Base-by-base conservation (phyloP, 177 flowering plant species). In the Vitis hybrid region DNA sequence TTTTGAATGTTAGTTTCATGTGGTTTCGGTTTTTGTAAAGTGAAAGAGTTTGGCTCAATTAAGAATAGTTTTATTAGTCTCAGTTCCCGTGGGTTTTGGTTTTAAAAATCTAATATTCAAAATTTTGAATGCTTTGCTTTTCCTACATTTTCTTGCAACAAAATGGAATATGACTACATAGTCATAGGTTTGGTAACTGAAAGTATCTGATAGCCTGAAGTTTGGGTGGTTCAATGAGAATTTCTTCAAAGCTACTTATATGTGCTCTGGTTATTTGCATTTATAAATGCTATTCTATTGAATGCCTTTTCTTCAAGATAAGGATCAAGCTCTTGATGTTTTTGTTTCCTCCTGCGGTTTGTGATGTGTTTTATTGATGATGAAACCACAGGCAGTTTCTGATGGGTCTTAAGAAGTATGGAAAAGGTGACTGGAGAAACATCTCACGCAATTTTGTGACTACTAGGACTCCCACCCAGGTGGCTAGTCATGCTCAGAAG, bases 401-500 rank as follows among this genome's bases (percentile, higher is more conserved):
- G 61, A 58, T 87, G 88, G 97, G 97, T 54, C 89, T 92, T 28
- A 79, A 87, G 55, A 89, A 88, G 79, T 88, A 89, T 76, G 95
- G 97, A 1, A 92, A 92, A 73, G 97, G 97, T 55, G 97, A 91
- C 66, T 92, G 97, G 97, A 85, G 95, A 77, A 92, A 86, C 62
- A 92, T 92, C 55, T 85, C 97, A 1, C 83, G 97, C 65, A 87
- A 90, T 68, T 90, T 82, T 20, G 97, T 92, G 55, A 84, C 83
- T 15, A 72, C 94, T 2, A 85, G 92, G 67, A 91, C 95, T 1
- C 90, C 95, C 17, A 90, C 95, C 64, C 96, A 90, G 69, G 97
- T 91, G 11, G 97, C 97, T 3, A 91, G 97, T 67, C 97, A 91
- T 82, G 97, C 97, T 63, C 97, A 92, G 73, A 92, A 92, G 70